Evolutionary conservation across 352 stramenopile species (phyloP).

Genomic region (Globisporangium alternatum): DNA sequence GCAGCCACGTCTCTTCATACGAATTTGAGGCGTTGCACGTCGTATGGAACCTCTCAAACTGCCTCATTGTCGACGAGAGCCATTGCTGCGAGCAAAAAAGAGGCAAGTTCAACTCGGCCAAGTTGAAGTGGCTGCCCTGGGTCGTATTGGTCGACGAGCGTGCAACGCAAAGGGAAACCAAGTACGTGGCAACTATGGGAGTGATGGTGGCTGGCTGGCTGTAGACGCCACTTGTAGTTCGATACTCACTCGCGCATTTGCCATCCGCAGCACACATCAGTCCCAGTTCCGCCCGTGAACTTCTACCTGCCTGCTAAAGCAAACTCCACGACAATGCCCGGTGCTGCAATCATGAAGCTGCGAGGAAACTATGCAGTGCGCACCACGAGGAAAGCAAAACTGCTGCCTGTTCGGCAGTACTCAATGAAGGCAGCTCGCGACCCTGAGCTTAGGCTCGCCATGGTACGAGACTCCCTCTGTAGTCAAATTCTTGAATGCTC

Average conservation of each 20-base stretch:
- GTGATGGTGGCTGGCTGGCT: not conserved
- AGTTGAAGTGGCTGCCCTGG: not conserved
- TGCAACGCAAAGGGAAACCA: not conserved
- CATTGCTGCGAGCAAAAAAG: not conserved
- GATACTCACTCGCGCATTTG: conserved; percentile 12
- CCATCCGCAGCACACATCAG: not conserved
- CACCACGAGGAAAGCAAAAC: not conserved
- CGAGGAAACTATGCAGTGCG: conserved; percentile 5
- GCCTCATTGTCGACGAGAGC: conserved; percentile 1
- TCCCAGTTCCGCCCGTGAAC: not conserved
- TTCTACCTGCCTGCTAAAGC: not conserved
- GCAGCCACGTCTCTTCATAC: not conserved
- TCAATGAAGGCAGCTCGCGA: not conserved
- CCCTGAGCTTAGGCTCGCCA: conserved; percentile 2
- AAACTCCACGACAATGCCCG: not conserved
- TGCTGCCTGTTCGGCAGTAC: not conserved
- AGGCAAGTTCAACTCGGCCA: conserved; percentile 14
- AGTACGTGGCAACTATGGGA: not conserved
- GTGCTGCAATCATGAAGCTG: conserved; percentile 1
- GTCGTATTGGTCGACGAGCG: not conserved
- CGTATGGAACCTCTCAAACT: not conserved
- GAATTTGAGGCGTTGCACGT: not conserved
- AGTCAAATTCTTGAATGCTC: not conserved
- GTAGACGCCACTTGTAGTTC: not conserved
- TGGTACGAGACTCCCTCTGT: not conserved